phyloP scores from a whole-genome alignment of 129 eudicot genomes.

The Lactuca sativa region DNA sequence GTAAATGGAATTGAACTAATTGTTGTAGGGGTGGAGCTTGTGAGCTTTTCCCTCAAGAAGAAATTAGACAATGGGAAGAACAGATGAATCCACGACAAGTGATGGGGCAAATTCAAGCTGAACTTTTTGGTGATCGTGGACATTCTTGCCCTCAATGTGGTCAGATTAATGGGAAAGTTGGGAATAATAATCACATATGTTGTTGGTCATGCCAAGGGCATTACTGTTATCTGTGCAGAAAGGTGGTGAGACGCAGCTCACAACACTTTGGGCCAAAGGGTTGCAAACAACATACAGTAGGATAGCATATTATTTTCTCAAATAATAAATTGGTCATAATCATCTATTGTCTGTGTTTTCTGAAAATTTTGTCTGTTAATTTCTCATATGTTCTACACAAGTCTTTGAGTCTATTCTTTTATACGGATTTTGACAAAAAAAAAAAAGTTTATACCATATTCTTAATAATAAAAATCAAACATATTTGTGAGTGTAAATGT shows the following conservation, averaged over 20 bases:
- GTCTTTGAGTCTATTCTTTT: neutral
- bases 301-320: slow-evolving; percentile 16
- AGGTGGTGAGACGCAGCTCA: slow-evolving; percentile 60
- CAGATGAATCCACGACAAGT: slow-evolving; percentile 53
- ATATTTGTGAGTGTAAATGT: neutral
- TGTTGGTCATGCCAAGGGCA: slow-evolving; percentile 93
- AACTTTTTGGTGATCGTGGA: slow-evolving; percentile 38
- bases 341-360: no score
- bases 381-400: no score
- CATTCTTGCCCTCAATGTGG: slow-evolving; percentile 77
- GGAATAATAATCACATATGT: slow-evolving; percentile 86
- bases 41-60: slow-evolving; percentile 73
- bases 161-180: slow-evolving; percentile 62
- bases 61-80: slow-evolving; percentile 60
- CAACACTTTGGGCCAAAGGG: slow-evolving; percentile 81
- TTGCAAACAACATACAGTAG: slow-evolving; percentile 87
- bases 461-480: neutral
- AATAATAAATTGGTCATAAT: no score
- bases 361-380: no score
- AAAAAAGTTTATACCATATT: neutral
- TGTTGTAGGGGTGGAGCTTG: slow-evolving; percentile 58
- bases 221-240: slow-evolving; percentile 73
- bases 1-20: neutral
- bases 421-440: neutral
- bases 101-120: slow-evolving; percentile 48